Percentiles rank a stretch among this genome's conserved stretches.
Conservation (phyloP, 129 eudicot species). For the Artemisia argyi region DNA sequence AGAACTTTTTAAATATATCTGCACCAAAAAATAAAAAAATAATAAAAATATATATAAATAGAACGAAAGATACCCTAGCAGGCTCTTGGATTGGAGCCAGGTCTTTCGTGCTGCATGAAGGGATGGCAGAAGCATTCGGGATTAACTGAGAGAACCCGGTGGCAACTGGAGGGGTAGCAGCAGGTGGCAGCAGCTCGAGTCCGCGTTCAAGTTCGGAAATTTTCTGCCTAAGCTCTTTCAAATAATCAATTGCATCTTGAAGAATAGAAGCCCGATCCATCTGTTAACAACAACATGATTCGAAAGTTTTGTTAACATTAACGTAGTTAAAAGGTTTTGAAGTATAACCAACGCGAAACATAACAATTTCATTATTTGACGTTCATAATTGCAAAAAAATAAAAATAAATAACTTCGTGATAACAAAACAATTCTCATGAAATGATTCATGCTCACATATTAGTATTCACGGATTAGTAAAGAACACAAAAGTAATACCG, state of each 20-base stretch:
- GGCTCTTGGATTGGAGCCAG: constrained; percentile 44
- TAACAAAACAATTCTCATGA: too few species aligned
- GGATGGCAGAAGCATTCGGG: constrained; percentile 21
- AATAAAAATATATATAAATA: too few species aligned
- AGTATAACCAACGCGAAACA: too few species aligned
- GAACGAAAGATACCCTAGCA: constrained; percentile 47
- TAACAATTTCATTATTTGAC: too few species aligned
- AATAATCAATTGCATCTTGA: constrained; percentile 79
- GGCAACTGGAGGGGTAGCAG: constrained; percentile 3
- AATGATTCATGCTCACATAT: too few species aligned
- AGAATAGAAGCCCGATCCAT: constrained; percentile 87
- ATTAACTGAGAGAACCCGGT: constrained; percentile 50
- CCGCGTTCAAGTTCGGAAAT: constrained; percentile 65
- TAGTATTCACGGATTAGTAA: too few species aligned
- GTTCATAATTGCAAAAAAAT: too few species aligned
- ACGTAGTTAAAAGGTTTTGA: not conserved
- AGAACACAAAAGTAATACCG: too few species aligned
- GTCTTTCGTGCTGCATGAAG: constrained; percentile 61
- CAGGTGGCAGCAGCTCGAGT: constrained; percentile 56
- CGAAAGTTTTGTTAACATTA: too few species aligned
- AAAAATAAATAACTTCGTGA: too few species aligned
- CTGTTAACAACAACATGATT: constrained; percentile 26
- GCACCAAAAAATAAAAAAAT: too few species aligned
- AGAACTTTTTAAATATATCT: too few species aligned
- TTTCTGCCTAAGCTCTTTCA: constrained; percentile 68